Evolutionary conservation across 2,329 filamentous ascomycete genomes (phyloP), one percentile per base, ranked within the genome.

Genomic region (Trichoderma breve): DNA sequence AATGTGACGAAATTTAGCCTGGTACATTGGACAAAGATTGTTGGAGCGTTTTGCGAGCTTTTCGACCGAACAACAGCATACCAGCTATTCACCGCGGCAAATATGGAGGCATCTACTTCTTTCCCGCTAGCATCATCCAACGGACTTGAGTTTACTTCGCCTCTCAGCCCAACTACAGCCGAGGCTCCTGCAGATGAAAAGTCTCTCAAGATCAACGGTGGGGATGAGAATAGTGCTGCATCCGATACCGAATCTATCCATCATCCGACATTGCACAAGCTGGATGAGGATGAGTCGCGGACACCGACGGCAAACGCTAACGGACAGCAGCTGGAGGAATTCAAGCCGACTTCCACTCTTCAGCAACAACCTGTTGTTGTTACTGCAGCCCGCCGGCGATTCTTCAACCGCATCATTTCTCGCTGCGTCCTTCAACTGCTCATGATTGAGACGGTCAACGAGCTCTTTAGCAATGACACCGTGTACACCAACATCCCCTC

Each of bases 381-480:
- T 6, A 98, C 96, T 1, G 94, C 94, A 3, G 94, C 96, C 0
- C 92, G 96, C 30, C 90, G 96, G 43, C 92, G 95, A 67, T 98
- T 98, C 85, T 99, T 99, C 87, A 99, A 99, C 83, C 93, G 95
- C 76, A 99, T 99, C 81, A 99, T 99, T 82, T 98, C 95, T 15
- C 95, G 97, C 76, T 99, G 96, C 80, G 97, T 99, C 4, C 86
- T 99, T 9, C 97, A 99, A 81, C 89, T 99, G 2, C 90, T 99
- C 74, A 99, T 99, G 94, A 99, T 99, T 77, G 97, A 99, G 82
- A 99, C 97, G 0, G 97, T 99, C 55, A 97, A 97, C 78, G 97
- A 99, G 82, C 90, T 99, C 63, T 99, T 99, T 84, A 97, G 94
- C 76, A 99, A 98, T 81, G 95, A 98, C 79, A 90, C 93, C 1